These are phyloP conservation scores for Diddensiella caesifluorescens DNA, from an alignment of 805 yeast genomes.

Conservation along the genomic window DNA sequence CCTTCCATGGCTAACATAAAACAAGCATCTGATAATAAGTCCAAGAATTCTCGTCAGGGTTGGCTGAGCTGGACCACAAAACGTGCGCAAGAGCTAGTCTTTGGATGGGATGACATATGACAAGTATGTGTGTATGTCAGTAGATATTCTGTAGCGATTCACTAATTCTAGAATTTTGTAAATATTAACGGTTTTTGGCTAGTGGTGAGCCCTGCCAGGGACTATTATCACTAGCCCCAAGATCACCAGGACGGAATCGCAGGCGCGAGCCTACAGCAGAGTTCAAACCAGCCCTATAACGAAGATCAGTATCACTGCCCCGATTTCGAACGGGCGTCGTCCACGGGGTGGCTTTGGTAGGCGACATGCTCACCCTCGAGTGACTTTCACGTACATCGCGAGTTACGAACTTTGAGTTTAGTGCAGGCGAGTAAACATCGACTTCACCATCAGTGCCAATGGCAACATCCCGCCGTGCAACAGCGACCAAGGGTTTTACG, in stretches of 20 bases:
- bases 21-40: constrained; percentile 6
- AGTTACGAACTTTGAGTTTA: constrained; percentile 20
- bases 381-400: constrained; percentile 21
- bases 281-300: neutral
- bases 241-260: neutral
- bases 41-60: constrained; percentile 14
- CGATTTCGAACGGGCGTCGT: neutral
- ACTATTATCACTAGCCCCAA: neutral
- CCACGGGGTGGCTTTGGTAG: constrained; percentile 12
- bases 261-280: neutral
- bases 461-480: constrained; percentile 51
- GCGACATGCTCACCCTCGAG: constrained; percentile 9
- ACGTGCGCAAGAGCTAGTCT: constrained; percentile 43
- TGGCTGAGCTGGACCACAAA: constrained; percentile 32
- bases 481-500: constrained; percentile 52
- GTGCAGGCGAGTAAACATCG: constrained; percentile 24
- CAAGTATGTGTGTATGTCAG: neutral
- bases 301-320: neutral
- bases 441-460: constrained; percentile 36
- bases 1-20: constrained; percentile 15
- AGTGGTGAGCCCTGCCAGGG: neutral
- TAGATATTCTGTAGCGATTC: neutral
- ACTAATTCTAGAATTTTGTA: neutral
- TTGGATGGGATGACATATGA: constrained; percentile 48
- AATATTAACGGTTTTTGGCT: neutral